Evolutionary conservation across 352 stramenopile species (phyloP), one percentile per base, ranked within the genome.

Genomic region (Phytophthora constricta): DNA sequence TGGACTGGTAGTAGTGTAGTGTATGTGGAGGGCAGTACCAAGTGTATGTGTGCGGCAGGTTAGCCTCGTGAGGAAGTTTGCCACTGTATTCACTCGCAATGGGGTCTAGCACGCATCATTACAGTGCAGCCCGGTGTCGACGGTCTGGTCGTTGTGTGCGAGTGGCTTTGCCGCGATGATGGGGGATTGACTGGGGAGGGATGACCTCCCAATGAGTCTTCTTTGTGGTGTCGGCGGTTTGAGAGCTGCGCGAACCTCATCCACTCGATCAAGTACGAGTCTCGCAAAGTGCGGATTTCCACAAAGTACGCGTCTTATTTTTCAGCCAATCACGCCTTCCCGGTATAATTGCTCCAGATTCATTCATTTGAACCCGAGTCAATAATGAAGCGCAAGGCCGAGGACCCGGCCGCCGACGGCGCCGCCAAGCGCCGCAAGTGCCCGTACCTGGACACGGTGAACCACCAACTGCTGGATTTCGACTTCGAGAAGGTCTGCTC

Each of bases 401-500:
- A 73, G 45, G 68, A 28, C 43, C 61, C 62, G 11, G 56, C 23
- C 11, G 51, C 31, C 14, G 58, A 25, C n/a, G 62, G 19, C 23
- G 46, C 25, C 17, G 39, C 65, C 37, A 96, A 93, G 74, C 86
- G 88, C 46, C 87, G 86, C 68, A 97, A 97, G 72, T 99, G 98
- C 72, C 98, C 98, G 49, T 99, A 99, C 76, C 80, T 99, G 34
- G 97, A 99, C 84, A 99, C 97, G 11, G 95, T 99, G 56, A 96
- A 99, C 74, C 92, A 98, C 64, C 91, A 98, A 52, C 67, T 98
- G 50, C 84, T 99, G 39, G 97, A 99, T 76, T 99, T 99, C 77
- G 98, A 99, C 82, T 99, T 99, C 58, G 96, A 99, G 77, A 99
- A 98, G 64, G 84, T 98, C 3, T 99, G 98, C 84, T 98, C 92